Evolutionary conservation across 441 rosid genomes (phyloP), one percentile per base, ranked within the genome.

Genomic region (Cnidoscolus chayamansa): DNA sequence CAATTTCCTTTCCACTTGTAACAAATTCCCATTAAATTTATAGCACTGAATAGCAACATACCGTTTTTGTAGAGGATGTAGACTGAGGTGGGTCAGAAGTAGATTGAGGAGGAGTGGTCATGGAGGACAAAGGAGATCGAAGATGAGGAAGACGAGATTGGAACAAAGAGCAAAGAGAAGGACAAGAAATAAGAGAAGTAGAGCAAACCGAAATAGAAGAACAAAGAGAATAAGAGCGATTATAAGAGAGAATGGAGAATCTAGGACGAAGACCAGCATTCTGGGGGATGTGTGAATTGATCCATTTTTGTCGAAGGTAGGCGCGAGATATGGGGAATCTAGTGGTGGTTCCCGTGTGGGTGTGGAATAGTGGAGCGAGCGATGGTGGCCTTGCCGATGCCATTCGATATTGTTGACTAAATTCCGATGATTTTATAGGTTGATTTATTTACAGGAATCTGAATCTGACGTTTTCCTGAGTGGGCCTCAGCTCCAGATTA

Each of bases 31-130:
- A 57, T 57, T 25, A 25, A 58, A 58, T 30, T 11, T 13, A 30
- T 3, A 25, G 40, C 63, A 43, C 56, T 30, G 15, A 48, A 70
- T 55, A 81, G 60, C 67, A 2, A 65, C 76, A 16, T 70, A 84
- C 96, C 84, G 93, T 90, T 72, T 85, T 84, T 40, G 81, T 16
- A 63, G 86, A 83, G 76, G 83, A 65, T 2, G 45, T 3, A 40
- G 89, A 76, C 54, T 70, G 86, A 0, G 82, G 72, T 16, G 84
- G 53, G 76, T 74, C 73, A 12, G 69, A 72, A 68, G 70, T 54
- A 76, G 75, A 69, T 47, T 73, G 78, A 9, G 82, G 72, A 73
- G 56, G 45, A 30, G 83, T 40, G 53, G 81, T 59, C 88, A 82
- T 90, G 57, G 80, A 72, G 8, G 76, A 66, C 48, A 84, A 15